Conservation (phyloP, 1,139 yeast genomes). For the Nakaseomyces uthaithaninus region DNA sequence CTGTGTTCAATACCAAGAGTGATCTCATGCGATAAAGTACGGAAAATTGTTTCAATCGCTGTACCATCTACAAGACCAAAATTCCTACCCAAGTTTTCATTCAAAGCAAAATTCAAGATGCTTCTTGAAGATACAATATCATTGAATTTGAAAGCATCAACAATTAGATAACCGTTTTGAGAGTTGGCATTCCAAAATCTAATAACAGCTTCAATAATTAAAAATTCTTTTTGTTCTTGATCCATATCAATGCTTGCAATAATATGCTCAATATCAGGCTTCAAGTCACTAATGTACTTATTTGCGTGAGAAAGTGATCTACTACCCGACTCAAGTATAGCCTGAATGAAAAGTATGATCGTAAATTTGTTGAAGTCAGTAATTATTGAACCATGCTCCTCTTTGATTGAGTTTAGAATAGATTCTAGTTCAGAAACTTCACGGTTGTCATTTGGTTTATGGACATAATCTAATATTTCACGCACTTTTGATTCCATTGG, state of each 20-base stretch:
- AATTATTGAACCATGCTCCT: slow-evolving; percentile 25
- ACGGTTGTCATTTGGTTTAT: slow-evolving; percentile 31
- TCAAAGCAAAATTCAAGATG: slow-evolving; percentile 39
- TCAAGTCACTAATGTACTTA: slow-evolving; percentile 53
- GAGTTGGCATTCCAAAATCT: slow-evolving; percentile 78
- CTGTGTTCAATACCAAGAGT: slow-evolving; percentile 17
- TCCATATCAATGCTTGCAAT: slow-evolving; percentile 35
- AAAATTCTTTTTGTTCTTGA: slow-evolving; percentile 31
- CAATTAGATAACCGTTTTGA: slow-evolving; percentile 65
- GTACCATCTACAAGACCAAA: slow-evolving; percentile 34
- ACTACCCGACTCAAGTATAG: slow-evolving; percentile 75
- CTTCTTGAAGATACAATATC: slow-evolving; percentile 40
- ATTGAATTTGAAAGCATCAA: slow-evolving; percentile 53
- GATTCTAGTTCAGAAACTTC: slow-evolving; percentile 29
- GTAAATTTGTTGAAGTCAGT: slow-evolving; percentile 41
- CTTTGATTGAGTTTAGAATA: slow-evolving; percentile 33
- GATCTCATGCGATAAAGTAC: slow-evolving; percentile 29
- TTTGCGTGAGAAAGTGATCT: slow-evolving; percentile 85
- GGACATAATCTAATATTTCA: slow-evolving; percentile 32
- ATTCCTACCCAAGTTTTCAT: slow-evolving; percentile 22
- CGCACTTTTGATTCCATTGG: slow-evolving; percentile 32
- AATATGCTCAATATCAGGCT: slow-evolving; percentile 44
- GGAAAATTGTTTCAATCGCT: slow-evolving; percentile 34
- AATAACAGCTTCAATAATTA: slow-evolving; percentile 58
- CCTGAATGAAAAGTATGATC: slow-evolving; percentile 57